Conservation (phyloP, 1,139 yeast genomes). For the Dujonia santamariae region DNA sequence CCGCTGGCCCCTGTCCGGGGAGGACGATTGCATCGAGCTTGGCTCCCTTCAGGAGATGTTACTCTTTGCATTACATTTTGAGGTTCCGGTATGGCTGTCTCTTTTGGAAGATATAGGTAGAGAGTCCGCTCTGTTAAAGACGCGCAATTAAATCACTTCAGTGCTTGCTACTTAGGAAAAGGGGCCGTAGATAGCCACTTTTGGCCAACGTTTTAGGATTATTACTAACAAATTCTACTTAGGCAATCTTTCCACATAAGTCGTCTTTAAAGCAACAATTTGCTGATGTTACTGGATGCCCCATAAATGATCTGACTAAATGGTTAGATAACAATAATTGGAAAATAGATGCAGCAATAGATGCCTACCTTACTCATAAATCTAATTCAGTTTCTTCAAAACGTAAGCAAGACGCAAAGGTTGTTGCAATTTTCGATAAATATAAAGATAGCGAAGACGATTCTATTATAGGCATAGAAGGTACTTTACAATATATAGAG, state of each 20-base stretch:
- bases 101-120: no score
- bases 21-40: no score
- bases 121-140: no score
- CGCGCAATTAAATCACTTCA: no score
- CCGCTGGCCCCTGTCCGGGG: no score
- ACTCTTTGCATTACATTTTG: no score
- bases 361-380: constrained; percentile 20
- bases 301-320: constrained; percentile 22
- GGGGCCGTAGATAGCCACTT: no score
- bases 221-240: constrained; percentile 3
- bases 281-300: constrained; percentile 28
- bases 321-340: constrained; percentile 25
- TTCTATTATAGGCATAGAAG: constrained; percentile 60
- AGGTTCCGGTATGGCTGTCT: no score
- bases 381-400: constrained; percentile 9
- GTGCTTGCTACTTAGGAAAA: no score
- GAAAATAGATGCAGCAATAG: constrained; percentile 29
- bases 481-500: constrained; percentile 63
- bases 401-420: constrained; percentile 14
- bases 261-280: constrained; percentile 22
- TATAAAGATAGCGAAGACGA: constrained; percentile 26
- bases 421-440: constrained; percentile 24
- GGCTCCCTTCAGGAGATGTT: no score
- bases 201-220: no score
- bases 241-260: constrained; percentile 8